Base-by-base conservation (phyloP, 768 basidiomycete genomes). In the Coprinopsis sp. region DNA sequence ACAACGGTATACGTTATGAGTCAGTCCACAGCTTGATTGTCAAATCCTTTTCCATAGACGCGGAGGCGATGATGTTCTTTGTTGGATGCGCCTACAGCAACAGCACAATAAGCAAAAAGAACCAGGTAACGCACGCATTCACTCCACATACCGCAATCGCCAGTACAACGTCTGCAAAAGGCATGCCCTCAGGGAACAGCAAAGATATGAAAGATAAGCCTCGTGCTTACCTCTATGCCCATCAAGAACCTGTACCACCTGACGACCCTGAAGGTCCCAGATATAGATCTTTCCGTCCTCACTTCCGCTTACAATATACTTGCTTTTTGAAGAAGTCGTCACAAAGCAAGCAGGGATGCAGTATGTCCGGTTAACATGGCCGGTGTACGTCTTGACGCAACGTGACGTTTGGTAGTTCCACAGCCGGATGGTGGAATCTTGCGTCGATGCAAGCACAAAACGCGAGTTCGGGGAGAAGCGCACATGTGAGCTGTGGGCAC, bases 341-440 rank as follows among this genome's bases (percentile, higher is more conserved):
- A 68, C 70, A 59, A 91, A 89, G 54, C 78, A 80, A 4, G 86
- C 69, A 49, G 79, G 76, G 48, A 92, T 71, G 55, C 87, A 92
- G 54, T 84, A 95, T 25, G 88, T 90, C 37, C 88, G 79, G 63
- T 93, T 95, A 3, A 72, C 72, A 60, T 95, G 93, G 0, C 93
- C 91, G 0, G 75, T 81, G 58, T 93, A 93, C 2, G 93, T 95
- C 69, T 98, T 97, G 19, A 95, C 82, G 54, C 91, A 91, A 49
- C 85, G 84, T 3, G 91, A 89, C 6, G 81, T 85, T 50, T 92
- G 90, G 60, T 87, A 92, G 62, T 95, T 89, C 93, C 96, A 98
- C 13, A 99, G 68, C 1, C 95, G 82, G 49, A 98, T 83, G 0
- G 90, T 92, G 5, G 91, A 95, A 62, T 98, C 94, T 60, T 97